Percentiles rank a stretch among this genome's conserved stretches.
phyloP scores from a whole-genome alignment of 495 filamentous ascomycete species.

The Penicillium paxilli region DNA sequence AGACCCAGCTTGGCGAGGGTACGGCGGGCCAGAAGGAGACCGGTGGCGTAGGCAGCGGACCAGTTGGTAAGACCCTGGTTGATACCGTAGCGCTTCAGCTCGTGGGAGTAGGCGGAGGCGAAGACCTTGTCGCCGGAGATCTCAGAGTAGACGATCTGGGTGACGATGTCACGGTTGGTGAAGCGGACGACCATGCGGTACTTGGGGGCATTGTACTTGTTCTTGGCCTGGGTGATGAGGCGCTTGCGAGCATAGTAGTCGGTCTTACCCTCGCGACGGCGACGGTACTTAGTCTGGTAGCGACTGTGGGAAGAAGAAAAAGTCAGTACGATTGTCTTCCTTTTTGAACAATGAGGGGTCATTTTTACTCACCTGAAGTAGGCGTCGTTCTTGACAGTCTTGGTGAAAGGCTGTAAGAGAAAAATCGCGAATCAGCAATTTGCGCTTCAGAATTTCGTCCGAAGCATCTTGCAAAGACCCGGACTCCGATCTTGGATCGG shows the following conservation, averaged over 20 bases:
- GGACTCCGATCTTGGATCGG: slow-evolving; percentile 20
- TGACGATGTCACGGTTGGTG: slow-evolving; percentile 99
- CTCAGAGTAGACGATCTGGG: slow-evolving; percentile 95
- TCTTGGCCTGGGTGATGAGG: slow-evolving; percentile 99
- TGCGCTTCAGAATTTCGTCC: slow-evolving; percentile 85
- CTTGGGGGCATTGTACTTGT: slow-evolving; percentile 99
- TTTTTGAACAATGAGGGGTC: background rate
- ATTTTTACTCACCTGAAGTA: slow-evolving; percentile 84
- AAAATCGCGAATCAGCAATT: slow-evolving; percentile 93
- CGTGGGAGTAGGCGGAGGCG: slow-evolving; percentile 89
- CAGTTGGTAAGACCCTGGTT: slow-evolving; percentile 99
- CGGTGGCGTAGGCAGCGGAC: slow-evolving; percentile 95
- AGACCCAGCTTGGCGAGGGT: slow-evolving; percentile 94
- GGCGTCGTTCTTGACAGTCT: slow-evolving; percentile 91
- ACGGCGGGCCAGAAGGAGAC: slow-evolving; percentile 94
- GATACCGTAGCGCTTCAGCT: slow-evolving; percentile 95
- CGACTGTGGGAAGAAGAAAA: slow-evolving; percentile 56
- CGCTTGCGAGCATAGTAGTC: slow-evolving; percentile 99
- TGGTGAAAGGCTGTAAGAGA: slow-evolving; percentile 80
- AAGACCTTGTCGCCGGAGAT: slow-evolving; percentile 98
- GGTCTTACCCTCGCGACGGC: slow-evolving; percentile 95
- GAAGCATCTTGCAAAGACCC: slow-evolving; percentile 98
- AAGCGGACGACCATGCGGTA: slow-evolving; percentile 99
- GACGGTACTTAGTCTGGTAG: slow-evolving; percentile 99
- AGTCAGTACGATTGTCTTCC: background rate